Conservation (phyloP, 2,329 filamentous ascomycete species). For the Aureobasidium leucospermi region DNA sequence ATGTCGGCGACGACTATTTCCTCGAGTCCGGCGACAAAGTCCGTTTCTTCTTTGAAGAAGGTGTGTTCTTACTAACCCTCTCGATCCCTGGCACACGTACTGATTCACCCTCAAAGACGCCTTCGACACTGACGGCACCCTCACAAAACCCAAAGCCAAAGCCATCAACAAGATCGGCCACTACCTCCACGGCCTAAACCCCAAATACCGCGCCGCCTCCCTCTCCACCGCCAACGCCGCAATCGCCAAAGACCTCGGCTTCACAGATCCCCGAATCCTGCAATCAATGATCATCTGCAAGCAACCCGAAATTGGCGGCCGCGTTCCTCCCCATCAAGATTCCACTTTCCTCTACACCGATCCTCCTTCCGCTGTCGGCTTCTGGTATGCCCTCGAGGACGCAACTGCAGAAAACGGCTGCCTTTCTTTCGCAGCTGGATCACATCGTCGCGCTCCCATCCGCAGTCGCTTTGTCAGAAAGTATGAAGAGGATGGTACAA, state of each 20-base stretch:
- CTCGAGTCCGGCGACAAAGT: conserved; percentile 83
- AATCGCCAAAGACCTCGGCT: conserved; percentile 66
- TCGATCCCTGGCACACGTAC: neutral
- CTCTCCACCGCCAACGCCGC: conserved; percentile 50
- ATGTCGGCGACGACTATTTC: conserved; percentile 95
- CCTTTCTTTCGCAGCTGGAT: conserved; percentile 76
- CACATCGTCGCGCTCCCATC: conserved; percentile 67
- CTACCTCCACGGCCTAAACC: conserved; percentile 41
- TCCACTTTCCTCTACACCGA: conserved; percentile 87
- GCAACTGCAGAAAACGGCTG: conserved; percentile 81
- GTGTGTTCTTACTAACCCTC: conserved; percentile 23
- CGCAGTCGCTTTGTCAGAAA: conserved; percentile 66
- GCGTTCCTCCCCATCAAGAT: conserved; percentile 87
- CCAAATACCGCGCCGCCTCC: conserved; percentile 42
- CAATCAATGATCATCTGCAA: conserved; percentile 99
- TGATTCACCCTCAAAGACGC: conserved; percentile 49
- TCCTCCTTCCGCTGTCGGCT: conserved; percentile 82
- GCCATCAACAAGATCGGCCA: conserved; percentile 68
- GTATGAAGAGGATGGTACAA: conserved; percentile 31
- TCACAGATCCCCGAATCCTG: conserved; percentile 66
- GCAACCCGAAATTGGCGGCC: conserved; percentile 89
- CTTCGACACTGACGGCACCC: conserved; percentile 56
- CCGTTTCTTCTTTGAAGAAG: conserved; percentile 93
- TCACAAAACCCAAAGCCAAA: conserved; percentile 70
- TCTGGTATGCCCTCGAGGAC: conserved; percentile 96